A percentile compares a stretch with the other conserved stretches of the same genome.
These are phyloP conservation scores for Trichoderma cornu-damae DNA, from an alignment of 2,329 filamentous ascomycete species.

Conservation along the genomic window DNA sequence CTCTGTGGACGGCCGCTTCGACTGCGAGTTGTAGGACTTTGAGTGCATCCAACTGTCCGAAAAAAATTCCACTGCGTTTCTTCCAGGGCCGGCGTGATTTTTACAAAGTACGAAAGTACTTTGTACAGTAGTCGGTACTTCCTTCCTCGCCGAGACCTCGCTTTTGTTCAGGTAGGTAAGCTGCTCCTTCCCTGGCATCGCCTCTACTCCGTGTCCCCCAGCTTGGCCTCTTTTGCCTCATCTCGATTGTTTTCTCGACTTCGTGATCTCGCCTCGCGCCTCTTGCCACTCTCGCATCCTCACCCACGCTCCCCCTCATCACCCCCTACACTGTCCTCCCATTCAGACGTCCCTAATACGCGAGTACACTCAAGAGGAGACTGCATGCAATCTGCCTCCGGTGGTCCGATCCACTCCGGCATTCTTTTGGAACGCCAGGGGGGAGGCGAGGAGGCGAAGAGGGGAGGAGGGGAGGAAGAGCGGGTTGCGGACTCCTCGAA, in stretches of 20 bases:
- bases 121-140: conserved; percentile 9
- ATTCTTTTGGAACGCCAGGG: neutral
- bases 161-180: conserved; percentile 18
- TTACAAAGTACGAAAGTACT: conserved; percentile 6
- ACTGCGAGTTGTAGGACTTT: conserved; percentile 7
- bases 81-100: neutral
- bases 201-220: conserved; percentile 1
- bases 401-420: neutral
- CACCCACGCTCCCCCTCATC: neutral
- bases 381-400: neutral
- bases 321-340: neutral
- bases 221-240: neutral
- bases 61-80: neutral
- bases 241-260: neutral
- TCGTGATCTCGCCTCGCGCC: neutral
- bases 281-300: neutral
- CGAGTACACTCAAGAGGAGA: neutral
- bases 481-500: neutral
- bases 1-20: neutral
- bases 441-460: too few relatives aligned
- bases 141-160: conserved; percentile 10
- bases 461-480: too few relatives aligned
- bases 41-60: neutral
- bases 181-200: conserved; percentile 1
- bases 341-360: neutral